phyloP scores from a whole-genome alignment of 2,329 filamentous ascomycete genomes.

The Aureobasidium sp. region DNA sequence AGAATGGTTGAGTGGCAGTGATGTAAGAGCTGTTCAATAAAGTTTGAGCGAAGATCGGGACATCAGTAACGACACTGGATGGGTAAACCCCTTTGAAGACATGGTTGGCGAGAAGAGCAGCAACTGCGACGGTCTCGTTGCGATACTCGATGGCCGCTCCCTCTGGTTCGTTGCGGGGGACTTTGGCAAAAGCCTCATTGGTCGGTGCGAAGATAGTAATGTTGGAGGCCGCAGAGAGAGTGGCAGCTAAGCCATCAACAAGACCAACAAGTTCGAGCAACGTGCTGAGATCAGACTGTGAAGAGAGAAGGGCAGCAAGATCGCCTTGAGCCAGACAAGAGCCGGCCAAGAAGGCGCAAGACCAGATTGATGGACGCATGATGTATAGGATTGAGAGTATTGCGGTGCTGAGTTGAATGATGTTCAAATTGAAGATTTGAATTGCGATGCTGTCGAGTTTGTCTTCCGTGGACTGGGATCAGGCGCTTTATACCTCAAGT shows the following conservation, averaged over 20 bases:
- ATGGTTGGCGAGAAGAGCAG: slow-evolving; percentile 23
- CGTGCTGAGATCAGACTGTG: slow-evolving; percentile 30
- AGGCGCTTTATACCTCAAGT: background rate
- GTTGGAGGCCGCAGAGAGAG: slow-evolving; percentile 36
- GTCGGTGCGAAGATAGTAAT: slow-evolving; percentile 42
- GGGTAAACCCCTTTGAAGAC: slow-evolving; percentile 38
- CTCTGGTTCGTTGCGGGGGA: slow-evolving; percentile 38
- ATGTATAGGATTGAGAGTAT: background rate
- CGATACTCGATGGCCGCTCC: slow-evolving; percentile 38
- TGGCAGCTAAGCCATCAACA: slow-evolving; percentile 34
- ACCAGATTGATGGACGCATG: slow-evolving; percentile 1
- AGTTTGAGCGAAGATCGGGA: slow-evolving; percentile 27
- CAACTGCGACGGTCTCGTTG: slow-evolving; percentile 13
- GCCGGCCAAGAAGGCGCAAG: slow-evolving; percentile 17
- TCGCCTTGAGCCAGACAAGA: slow-evolving; percentile 22
- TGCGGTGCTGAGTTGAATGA: background rate
- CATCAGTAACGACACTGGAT: slow-evolving; percentile 31
- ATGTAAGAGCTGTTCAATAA: slow-evolving; percentile 35
- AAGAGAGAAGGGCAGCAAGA: slow-evolving; percentile 27
- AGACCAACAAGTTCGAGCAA: slow-evolving; percentile 29
- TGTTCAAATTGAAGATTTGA: background rate
- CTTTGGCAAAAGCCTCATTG: slow-evolving; percentile 38
- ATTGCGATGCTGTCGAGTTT: background rate
- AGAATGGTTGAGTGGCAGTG: slow-evolving; percentile 39
- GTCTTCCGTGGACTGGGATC: background rate